Conservation (phyloP, 208 protist species). For the Phytomonas sp. region DNA sequence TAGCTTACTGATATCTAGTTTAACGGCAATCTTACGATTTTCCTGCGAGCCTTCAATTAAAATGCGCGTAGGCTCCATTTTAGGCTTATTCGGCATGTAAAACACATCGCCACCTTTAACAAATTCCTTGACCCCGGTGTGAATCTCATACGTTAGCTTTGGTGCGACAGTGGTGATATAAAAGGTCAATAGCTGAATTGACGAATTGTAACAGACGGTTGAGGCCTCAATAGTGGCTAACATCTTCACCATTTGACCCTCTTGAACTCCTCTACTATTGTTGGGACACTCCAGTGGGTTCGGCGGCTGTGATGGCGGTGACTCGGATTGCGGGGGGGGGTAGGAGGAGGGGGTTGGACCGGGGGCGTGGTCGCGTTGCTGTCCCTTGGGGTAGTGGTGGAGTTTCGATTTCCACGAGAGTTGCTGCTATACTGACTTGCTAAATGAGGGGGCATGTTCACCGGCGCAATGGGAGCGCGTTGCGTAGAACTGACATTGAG, state of each 20-base stretch:
- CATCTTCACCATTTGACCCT: slow-evolving; percentile 90
- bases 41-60: slow-evolving; percentile 60
- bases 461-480: slow-evolving; percentile 13
- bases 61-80: slow-evolving; percentile 76
- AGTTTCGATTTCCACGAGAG: slow-evolving; percentile 10
- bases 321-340: slow-evolving; percentile 19
- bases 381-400: slow-evolving; percentile 1
- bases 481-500: slow-evolving; percentile 4
- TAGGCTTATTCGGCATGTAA: slow-evolving; percentile 87
- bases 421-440: slow-evolving; percentile 59
- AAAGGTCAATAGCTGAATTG: slow-evolving; percentile 67
- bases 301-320: slow-evolving; percentile 9
- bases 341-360: slow-evolving; percentile 16
- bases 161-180: slow-evolving; percentile 62
- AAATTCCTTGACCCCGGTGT: slow-evolving; percentile 85
- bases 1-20: slow-evolving; percentile 64
- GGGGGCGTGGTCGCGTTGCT: slow-evolving; percentile 14
- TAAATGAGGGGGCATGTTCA: slow-evolving; percentile 62
- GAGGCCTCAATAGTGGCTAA: slow-evolving; percentile 81
- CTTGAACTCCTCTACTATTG: slow-evolving; percentile 65
- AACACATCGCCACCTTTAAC: slow-evolving; percentile 58
- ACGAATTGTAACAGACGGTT: slow-evolving; percentile 61
- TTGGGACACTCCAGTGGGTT: slow-evolving; percentile 1
- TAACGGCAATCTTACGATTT: slow-evolving; percentile 62
- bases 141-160: slow-evolving; percentile 80